Evolutionary conservation across 163 green algal species (phyloP).

Genomic region (Dunaliella salina): DNA sequence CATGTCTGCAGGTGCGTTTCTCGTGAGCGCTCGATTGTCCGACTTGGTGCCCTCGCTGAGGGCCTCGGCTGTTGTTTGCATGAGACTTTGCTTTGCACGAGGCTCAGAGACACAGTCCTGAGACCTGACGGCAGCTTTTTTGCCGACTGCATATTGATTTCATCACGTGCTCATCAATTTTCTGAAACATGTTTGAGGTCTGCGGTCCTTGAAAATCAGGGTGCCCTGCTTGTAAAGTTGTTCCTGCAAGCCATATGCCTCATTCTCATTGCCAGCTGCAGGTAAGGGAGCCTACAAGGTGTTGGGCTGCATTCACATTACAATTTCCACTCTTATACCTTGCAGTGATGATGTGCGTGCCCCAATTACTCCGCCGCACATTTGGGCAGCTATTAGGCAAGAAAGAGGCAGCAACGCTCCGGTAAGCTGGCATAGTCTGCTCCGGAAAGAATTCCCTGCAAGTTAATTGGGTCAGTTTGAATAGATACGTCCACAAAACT

Average conservation of each 20-base stretch:
- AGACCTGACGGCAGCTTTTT: background rate
- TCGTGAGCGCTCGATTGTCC: background rate
- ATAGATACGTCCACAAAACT: background rate
- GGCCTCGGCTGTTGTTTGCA: too few relatives aligned
- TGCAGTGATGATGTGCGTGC: background rate
- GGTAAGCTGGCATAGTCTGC: background rate
- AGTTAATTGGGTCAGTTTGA: too few relatives aligned
- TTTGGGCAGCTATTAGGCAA: background rate
- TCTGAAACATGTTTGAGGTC: background rate
- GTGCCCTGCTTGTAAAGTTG: too few relatives aligned
- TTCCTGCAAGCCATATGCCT: too few relatives aligned
- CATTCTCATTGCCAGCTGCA: too few relatives aligned
- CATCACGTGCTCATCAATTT: background rate
- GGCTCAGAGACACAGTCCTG: background rate
- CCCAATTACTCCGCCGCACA: background rate
- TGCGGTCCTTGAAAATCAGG: background rate
- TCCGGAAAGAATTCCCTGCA: too few relatives aligned
- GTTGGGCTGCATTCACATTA: background rate
- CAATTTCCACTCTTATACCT: background rate
- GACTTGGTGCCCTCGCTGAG: background rate
- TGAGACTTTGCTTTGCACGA: background rate
- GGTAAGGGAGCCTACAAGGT: too few relatives aligned
- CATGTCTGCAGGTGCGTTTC: background rate
- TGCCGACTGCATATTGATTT: background rate
- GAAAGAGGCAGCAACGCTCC: background rate